These are phyloP conservation scores for Alternaria alternata DNA, from an alignment of 2,329 filamentous ascomycete species.

Conservation along the genomic window DNA sequence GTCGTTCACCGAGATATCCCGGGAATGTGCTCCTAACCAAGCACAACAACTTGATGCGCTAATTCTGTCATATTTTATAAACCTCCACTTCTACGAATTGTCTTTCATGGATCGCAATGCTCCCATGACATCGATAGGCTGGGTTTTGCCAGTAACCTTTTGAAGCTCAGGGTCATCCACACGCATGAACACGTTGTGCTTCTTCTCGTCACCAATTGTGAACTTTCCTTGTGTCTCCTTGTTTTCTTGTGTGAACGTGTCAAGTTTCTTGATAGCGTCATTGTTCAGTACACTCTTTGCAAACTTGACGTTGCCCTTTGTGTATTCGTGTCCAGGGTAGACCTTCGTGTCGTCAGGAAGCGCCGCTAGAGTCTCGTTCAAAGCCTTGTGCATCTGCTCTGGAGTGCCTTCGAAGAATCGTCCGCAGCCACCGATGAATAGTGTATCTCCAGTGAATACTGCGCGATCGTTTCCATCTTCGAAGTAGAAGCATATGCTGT, in stretches of 20 bases:
- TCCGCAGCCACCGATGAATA: conserved; percentile 95
- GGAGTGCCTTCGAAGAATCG: conserved; percentile 94
- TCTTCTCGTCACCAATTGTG: conserved; percentile 96
- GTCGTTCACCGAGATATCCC: background rate
- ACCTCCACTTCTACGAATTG: conserved; percentile 30
- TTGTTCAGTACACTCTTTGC: conserved; percentile 77
- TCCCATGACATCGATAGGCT: conserved; percentile 84
- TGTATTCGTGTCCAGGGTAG: conserved; percentile 97
- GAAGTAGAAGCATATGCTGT: conserved; percentile 95
- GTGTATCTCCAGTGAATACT: conserved; percentile 94
- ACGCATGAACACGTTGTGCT: conserved; percentile 97
- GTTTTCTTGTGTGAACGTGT: conserved; percentile 79
- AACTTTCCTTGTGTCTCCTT: conserved; percentile 93
- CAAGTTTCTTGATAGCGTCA: conserved; percentile 75
- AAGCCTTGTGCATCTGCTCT: conserved; percentile 84
- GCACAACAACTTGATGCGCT: background rate
- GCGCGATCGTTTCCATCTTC: conserved; percentile 79
- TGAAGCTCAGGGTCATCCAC: conserved; percentile 86
- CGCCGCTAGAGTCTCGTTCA: conserved; percentile 83
- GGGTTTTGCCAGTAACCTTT: conserved; percentile 80
- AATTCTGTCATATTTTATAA: background rate
- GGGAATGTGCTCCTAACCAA: background rate
- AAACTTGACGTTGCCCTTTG: conserved; percentile 95
- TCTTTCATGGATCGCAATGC: conserved; percentile 93
- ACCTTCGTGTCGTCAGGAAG: conserved; percentile 92